A percentile compares a stretch with the other conserved stretches of the same genome.
Conservation (phyloP, 2,329 filamentous ascomycete genomes). For the Trichoderma guizhouense region DNA sequence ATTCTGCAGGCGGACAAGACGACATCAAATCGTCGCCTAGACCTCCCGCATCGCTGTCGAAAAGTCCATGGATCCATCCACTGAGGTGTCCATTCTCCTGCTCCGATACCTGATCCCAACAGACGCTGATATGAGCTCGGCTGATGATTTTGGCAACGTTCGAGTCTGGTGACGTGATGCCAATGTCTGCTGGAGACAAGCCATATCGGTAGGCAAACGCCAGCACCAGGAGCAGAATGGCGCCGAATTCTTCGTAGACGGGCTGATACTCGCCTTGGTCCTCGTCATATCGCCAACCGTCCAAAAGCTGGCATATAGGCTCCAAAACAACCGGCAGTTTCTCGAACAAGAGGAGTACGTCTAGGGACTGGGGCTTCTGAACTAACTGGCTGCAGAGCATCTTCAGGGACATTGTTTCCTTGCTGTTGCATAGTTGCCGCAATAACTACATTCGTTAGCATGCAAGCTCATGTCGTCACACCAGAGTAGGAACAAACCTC, state of each 20-base stretch:
- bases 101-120: conserved; percentile 58
- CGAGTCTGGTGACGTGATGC: conserved; percentile 55
- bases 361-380: conserved; percentile 66
- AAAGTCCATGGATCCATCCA: conserved; percentile 75
- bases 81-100: conserved; percentile 64
- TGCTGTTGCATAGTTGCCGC: conserved; percentile 64
- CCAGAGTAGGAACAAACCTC: conserved; percentile 48
- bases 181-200: conserved; percentile 62
- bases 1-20: conserved; percentile 76
- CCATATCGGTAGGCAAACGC: conserved; percentile 75
- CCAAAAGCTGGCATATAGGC: conserved; percentile 71
- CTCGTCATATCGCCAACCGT: conserved; percentile 78
- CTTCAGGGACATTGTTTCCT: conserved; percentile 79
- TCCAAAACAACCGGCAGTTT: conserved; percentile 66
- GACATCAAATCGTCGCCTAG: conserved; percentile 79
- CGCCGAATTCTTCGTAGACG: conserved; percentile 81
- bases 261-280: conserved; percentile 82
- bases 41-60: conserved; percentile 68
- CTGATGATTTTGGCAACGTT: conserved; percentile 66
- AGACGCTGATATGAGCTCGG: conserved; percentile 54
- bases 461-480: not conserved
- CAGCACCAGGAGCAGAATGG: conserved; percentile 68
- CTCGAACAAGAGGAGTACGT: conserved; percentile 73
- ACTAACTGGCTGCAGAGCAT: conserved; percentile 69
- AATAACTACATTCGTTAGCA: conserved; percentile 50